Evolutionary conservation across 192 early-diverging fungal genomes (phyloP).

Genomic region (Rhizophagus clarus): DNA sequence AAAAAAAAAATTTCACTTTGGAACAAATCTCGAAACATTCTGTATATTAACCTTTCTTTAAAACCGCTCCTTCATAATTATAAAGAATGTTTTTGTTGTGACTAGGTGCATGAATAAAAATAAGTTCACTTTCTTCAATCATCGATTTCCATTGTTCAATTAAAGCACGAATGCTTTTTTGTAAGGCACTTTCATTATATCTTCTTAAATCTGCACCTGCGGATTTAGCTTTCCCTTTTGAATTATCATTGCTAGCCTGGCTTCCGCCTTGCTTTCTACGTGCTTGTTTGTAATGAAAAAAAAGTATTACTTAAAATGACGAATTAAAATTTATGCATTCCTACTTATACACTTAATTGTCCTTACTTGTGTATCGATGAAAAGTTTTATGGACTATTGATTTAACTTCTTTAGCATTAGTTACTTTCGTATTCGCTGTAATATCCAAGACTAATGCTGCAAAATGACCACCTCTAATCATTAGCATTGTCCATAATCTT

Average conservation of each 20-base stretch:
- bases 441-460: constrained; percentile 86
- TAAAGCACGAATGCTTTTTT: constrained; percentile 77
- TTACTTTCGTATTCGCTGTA: constrained; percentile 37
- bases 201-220: constrained; percentile 89
- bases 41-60: constrained; percentile 34
- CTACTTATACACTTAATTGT: background rate
- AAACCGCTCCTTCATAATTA: constrained; percentile 52
- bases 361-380: constrained; percentile 88
- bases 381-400: constrained; percentile 87
- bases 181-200: constrained; percentile 85
- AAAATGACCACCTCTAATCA: constrained; percentile 89
- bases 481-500: constrained; percentile 74
- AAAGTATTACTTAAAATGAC: background rate
- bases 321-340: background rate
- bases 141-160: constrained; percentile 70
- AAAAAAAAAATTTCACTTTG: background rate
- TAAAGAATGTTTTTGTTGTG: constrained; percentile 55
- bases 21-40: background rate
- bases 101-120: constrained; percentile 80
- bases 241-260: constrained; percentile 79
- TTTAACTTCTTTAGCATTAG: constrained; percentile 39
- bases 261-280: constrained; percentile 94
- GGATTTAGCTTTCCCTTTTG: constrained; percentile 80
- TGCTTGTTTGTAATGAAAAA: constrained; percentile 41
- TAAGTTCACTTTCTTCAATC: constrained; percentile 58